phyloP scores from a whole-genome alignment of 2,329 filamentous ascomycete species.

The Fusarium nurragi region DNA sequence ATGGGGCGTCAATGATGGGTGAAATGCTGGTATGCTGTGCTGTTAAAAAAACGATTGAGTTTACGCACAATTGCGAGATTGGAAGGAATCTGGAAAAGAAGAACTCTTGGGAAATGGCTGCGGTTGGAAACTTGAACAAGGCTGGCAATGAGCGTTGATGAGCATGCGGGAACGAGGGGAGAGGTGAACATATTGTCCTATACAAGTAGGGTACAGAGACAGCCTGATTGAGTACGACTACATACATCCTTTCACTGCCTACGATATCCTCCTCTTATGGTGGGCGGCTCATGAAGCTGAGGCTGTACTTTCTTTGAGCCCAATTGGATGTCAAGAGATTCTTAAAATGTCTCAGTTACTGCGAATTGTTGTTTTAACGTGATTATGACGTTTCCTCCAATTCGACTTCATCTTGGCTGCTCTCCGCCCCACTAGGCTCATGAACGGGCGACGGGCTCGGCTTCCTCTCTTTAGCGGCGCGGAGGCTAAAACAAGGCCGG shows the following conservation, averaged over 20 bases:
- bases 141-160: constrained; percentile 1
- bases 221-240: constrained; percentile 29
- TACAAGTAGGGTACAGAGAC: constrained; percentile 27
- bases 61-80: constrained; percentile 5
- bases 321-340: neutral
- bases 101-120: neutral
- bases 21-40: constrained; percentile 8
- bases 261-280: neutral
- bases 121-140: constrained; percentile 2
- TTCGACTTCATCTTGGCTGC: neutral
- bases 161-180: constrained; percentile 1
- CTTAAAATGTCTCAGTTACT: neutral
- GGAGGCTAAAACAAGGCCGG: constrained; percentile 1
- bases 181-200: constrained; percentile 14
- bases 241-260: constrained; percentile 14
- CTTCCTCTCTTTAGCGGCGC: constrained; percentile 20
- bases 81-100: constrained; percentile 9
- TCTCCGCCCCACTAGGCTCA: neutral
- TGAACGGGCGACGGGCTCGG: neutral
- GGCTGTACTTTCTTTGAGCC: neutral
- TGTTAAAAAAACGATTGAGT: constrained; percentile 1
- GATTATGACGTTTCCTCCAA: neutral
- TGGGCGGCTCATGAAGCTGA: neutral
- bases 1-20: constrained; percentile 7
- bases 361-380: neutral